phyloP scores from a whole-genome alignment of 75 land plant genomes.

The Pinus taeda region DNA sequence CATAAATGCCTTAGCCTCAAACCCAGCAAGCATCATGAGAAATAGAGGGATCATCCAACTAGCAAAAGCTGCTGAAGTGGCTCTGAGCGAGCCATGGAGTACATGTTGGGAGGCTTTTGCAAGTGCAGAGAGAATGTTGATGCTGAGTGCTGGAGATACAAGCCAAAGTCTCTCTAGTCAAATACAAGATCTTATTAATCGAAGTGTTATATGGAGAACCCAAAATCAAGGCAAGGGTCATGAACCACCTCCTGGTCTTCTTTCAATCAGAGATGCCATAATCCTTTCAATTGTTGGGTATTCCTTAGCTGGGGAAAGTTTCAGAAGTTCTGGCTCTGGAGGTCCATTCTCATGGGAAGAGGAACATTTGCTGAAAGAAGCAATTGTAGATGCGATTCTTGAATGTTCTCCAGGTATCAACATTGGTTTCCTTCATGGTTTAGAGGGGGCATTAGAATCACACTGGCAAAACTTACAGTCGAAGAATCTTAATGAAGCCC shows the following conservation, averaged over 20 bases:
- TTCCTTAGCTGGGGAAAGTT: conserved; percentile 88
- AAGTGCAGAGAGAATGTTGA: conserved; percentile 86
- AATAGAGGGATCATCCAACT: conserved; percentile 82
- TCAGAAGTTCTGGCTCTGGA: conserved; percentile 48
- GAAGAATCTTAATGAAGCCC: conserved; percentile 19
- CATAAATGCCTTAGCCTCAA: conserved; percentile 44
- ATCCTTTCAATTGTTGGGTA: conserved; percentile 79
- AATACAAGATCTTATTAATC: conserved; percentile 71
- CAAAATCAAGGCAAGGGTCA: conserved; percentile 16
- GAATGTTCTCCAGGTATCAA: conserved; percentile 51
- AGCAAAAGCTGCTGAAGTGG: conserved; percentile 62
- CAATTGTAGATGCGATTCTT: conserved; percentile 76
- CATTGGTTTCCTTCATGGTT: conserved; percentile 68
- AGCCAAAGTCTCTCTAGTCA: conserved; percentile 85
- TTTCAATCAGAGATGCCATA: conserved; percentile 78
- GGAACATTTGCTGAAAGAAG: conserved; percentile 79
- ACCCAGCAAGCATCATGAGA: conserved; percentile 45
- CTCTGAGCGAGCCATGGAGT: conserved; percentile 40
- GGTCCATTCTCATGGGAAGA: conserved; percentile 98
- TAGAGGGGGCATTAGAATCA: conserved; percentile 63
- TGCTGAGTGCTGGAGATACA: conserved; percentile 68
- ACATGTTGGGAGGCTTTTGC: conserved; percentile 85
- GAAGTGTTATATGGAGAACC: conserved; percentile 26
- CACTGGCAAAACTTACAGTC: conserved; percentile 30
- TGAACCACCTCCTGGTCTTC: conserved; percentile 28